phyloP scores from a whole-genome alignment of 2,329 filamentous ascomycete genomes.

The Diplodia sapinea region DNA sequence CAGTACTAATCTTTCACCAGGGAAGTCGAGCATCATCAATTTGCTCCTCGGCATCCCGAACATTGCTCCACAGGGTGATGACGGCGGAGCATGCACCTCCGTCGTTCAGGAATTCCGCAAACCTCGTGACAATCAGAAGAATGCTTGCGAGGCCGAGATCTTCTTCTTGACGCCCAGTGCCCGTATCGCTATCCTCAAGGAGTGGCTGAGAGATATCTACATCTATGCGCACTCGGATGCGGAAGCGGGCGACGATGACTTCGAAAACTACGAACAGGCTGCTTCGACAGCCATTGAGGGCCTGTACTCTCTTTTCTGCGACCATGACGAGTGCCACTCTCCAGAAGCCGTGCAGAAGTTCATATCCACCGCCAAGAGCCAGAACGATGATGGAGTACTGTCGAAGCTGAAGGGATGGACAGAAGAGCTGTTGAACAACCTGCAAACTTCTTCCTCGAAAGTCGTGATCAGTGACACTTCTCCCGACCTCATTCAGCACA shows the following conservation, averaged over 20 bases:
- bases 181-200: not conserved
- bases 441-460: not conserved
- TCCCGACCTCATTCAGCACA: not conserved
- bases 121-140: not conserved
- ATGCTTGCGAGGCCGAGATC: not conserved
- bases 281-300: not conserved
- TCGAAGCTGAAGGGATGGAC: not conserved
- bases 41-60: not conserved
- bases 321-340: not conserved
- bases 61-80: not conserved
- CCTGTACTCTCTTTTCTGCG: slow-evolving; percentile 1
- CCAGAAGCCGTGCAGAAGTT: not conserved
- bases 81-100: not conserved
- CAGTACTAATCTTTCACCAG: not conserved
- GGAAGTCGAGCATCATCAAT: not conserved
- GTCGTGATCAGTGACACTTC: not conserved
- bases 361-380: not conserved
- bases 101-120: not conserved
- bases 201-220: not conserved
- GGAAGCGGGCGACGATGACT: not conserved
- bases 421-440: not conserved
- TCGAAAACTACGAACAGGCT: not conserved
- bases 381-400: not conserved
- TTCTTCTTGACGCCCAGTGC: not conserved
- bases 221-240: not conserved